phyloP scores from a whole-genome alignment of 164 flowering plant genomes.

The Magnolia officinalis region DNA sequence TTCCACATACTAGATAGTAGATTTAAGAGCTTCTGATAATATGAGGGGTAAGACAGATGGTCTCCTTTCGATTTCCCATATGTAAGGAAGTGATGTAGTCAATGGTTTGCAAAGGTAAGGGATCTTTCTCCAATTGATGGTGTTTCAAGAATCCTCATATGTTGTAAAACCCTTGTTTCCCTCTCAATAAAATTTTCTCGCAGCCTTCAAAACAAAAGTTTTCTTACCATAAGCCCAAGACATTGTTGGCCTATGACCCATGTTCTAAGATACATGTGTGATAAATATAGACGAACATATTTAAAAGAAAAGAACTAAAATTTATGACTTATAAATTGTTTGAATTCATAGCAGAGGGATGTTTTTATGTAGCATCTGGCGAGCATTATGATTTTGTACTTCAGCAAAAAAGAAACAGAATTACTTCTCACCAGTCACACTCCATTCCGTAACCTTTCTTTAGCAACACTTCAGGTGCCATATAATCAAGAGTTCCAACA shows the following conservation, averaged over 20 bases:
- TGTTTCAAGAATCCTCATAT: too few relatives aligned
- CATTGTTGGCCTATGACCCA: not conserved
- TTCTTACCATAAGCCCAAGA: not conserved
- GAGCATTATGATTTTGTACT: not conserved
- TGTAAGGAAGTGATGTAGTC: too few relatives aligned
- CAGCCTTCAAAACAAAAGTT: too few relatives aligned
- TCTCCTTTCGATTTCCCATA: too few relatives aligned
- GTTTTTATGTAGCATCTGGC: not conserved
- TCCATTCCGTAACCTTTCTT: conserved; percentile 93
- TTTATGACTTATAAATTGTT: not conserved
- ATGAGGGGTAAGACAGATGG: too few relatives aligned
- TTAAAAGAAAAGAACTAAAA: not conserved
- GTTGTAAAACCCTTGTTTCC: too few relatives aligned
- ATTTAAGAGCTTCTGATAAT: too few relatives aligned
- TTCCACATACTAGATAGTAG: too few relatives aligned
- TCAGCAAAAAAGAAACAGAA: not conserved
- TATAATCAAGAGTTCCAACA: conserved; percentile 90
- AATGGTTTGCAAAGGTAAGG: too few relatives aligned
- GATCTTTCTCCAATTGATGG: too few relatives aligned
- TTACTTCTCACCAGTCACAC: conserved; percentile 62
- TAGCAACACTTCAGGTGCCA: conserved; percentile 90
- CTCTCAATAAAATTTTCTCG: too few relatives aligned
- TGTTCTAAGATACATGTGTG: not conserved
- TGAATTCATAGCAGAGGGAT: not conserved
- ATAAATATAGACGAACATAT: not conserved